A percentile compares a stretch with the other conserved stretches of the same genome.
Evolutionary conservation across 345 rosid genomes (phyloP).

Genomic region (Hypericum perforatum): DNA sequence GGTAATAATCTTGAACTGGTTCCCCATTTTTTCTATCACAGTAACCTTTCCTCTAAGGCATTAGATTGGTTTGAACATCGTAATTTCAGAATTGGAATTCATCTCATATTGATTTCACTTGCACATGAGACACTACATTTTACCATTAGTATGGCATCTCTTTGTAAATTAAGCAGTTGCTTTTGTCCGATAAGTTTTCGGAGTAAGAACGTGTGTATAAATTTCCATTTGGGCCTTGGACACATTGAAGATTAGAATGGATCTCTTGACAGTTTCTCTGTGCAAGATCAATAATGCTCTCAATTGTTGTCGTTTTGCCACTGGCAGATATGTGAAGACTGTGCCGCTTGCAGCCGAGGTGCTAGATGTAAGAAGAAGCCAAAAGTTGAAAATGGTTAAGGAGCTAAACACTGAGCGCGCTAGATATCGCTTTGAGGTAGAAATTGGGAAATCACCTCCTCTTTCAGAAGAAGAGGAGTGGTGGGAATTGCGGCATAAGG

Average conservation of each 20-base stretch:
- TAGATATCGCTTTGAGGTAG: slow-evolving; percentile 70
- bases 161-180: no score
- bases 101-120: no score
- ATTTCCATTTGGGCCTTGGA: no score
- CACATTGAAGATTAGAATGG: no score
- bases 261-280: no score
- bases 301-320: neutral
- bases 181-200: no score
- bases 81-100: no score
- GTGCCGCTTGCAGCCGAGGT: slow-evolving; percentile 89
- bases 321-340: slow-evolving; percentile 70
- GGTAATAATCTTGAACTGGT: slow-evolving; percentile 30
- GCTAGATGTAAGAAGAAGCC: slow-evolving; percentile 71
- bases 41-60: neutral
- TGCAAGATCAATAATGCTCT: neutral
- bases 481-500: slow-evolving; percentile 86
- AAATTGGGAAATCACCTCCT: slow-evolving; percentile 92
- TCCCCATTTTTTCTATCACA: neutral
- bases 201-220: no score
- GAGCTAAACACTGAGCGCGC: slow-evolving; percentile 62
- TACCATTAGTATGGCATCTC: no score
- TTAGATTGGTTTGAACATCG: neutral
- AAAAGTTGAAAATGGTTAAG: slow-evolving; percentile 83
- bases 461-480: slow-evolving; percentile 85
- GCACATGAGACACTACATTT: no score